Percentiles rank a stretch among this genome's conserved stretches.
Evolutionary conservation across 371 early-diverging fungal genomes (phyloP).

Genomic region (Mucor velutinosus): DNA sequence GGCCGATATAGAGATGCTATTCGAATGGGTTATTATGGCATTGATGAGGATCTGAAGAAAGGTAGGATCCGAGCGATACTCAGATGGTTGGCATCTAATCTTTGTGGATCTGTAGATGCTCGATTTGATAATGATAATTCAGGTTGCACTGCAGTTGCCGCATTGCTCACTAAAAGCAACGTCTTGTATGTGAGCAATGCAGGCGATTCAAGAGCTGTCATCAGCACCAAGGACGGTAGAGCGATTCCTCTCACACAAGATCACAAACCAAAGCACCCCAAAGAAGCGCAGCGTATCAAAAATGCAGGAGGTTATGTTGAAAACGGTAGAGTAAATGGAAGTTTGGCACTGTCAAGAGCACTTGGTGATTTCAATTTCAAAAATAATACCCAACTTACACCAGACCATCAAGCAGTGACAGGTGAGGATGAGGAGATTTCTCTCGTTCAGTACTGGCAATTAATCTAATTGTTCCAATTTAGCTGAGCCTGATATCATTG

Average conservation of each 20-base stretch:
- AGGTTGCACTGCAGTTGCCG: slow-evolving; percentile 89
- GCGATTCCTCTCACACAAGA: slow-evolving; percentile 79
- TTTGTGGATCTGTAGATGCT: slow-evolving; percentile 49
- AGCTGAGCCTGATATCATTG: slow-evolving; percentile 81
- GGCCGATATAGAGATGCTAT: slow-evolving; percentile 75
- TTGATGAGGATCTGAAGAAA: slow-evolving; percentile 75
- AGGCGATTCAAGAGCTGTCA: slow-evolving; percentile 90
- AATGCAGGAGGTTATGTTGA: slow-evolving; percentile 93
- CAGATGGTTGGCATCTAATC: not conserved
- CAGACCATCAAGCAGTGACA: slow-evolving; percentile 91
- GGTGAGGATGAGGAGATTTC: slow-evolving; percentile 28
- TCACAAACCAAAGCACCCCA: slow-evolving; percentile 86
- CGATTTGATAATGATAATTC: slow-evolving; percentile 69
- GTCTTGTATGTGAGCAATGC: slow-evolving; percentile 74
- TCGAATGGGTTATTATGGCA: slow-evolving; percentile 75
- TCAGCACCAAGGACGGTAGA: slow-evolving; percentile 67
- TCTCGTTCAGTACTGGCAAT: not conserved
- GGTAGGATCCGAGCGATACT: slow-evolving; percentile 38
- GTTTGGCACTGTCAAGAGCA: slow-evolving; percentile 91
- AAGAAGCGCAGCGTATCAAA: slow-evolving; percentile 77
- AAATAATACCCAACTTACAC: slow-evolving; percentile 64
- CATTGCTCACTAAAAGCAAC: slow-evolving; percentile 66
- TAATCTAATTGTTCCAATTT: not conserved
- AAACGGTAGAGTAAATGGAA: slow-evolving; percentile 95
- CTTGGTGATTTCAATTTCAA: slow-evolving; percentile 96